Evolutionary conservation across 495 filamentous ascomycete genomes (phyloP), one percentile per base, ranked within the genome.

Genomic region (Penicillium cinerascens): DNA sequence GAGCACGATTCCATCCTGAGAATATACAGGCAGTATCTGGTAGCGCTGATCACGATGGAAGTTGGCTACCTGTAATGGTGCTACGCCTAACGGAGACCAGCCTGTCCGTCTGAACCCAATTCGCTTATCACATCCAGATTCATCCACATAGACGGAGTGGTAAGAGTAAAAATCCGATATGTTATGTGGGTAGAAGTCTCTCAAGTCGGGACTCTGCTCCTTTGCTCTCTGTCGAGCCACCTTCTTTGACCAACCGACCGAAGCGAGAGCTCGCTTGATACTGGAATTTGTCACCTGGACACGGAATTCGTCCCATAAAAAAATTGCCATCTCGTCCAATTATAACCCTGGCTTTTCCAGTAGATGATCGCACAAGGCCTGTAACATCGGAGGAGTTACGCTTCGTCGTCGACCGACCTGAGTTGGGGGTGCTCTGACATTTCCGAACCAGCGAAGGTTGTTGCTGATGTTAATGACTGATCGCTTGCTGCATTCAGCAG

Each of bases 21-120:
- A 54, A 60, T 73, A 73, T 20, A 64, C 67, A 15, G 60, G 63
- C 52, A 72, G 50, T 8, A 73, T 73, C 44, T 72, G 58, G 41
- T 66, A 60, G 48, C 67, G 38, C 42, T 65, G 17, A 16, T 61
- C 57, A 35, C 62, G 66, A 20, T 63, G 38, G 35, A 67, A 61
- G 5, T 46, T n/a, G 13, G 43, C 1, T 33, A 39, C 9, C 37
- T 39, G 16, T 5, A 18, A 20, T 10, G 37, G 37, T 5, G 37
- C 9, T 5, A 5, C 0, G 5, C 37, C 37, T 16, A 18, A 20
- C 1, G 37, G 37, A 18, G 16, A 39, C 18, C 37, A 39, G 5
- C 37, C 18, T 7, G 16, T 39, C 9, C 37, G 37, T 10, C 37
- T 18, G 9, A 39, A 39, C 15, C 37, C 37, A 10, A 39, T 39